Evolutionary conservation across 768 basidiomycete species (phyloP), one percentile per base, ranked within the genome.

Genomic region (Tylopilus vinaceipallidus): DNA sequence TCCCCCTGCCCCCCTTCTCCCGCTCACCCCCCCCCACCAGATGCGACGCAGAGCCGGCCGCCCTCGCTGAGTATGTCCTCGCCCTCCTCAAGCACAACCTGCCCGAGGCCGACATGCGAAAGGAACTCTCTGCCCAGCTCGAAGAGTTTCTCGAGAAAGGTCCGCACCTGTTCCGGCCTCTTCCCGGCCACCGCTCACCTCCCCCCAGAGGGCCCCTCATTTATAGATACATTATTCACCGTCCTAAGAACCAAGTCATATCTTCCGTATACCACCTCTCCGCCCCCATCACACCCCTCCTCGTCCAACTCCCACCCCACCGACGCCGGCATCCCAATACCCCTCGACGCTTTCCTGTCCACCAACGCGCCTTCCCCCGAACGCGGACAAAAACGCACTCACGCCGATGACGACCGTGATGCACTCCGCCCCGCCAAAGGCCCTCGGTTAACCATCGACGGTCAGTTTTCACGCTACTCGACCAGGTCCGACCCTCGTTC

Each of bases 141-240:
- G 87, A 87, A 46, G 95, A 97, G 68, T 98, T 98, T 67, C 78
- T 98, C 22, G 94, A 95, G 73, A 86, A 88, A 72, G 88, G 94
- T 90, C 51, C 52, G 77, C 63, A 17, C 17, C 26, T 39, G 8
- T 35, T 11, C 17, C 9, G 7, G 20, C 20, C 12, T 44, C 33
- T n/a, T 38, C 36, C 23, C 27, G 14, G 19, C 33, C 48, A 16
- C 16, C 59, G 30, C 58, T 55, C 47, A 60, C 49, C 22, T 19
- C 50, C 33, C 38, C 57, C 44, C 71, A 79, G 86, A 93, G 78
- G 85, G 77, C 61, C 69, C 71, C 44, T 71, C 74, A 44, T 98
- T 98, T 71, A 85, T 95, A 53, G 83, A 91, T 62, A 85, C 84
- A 14, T 79, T 97, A 57, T 94, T 97, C 71, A 82, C 82, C 41